Evolutionary conservation across 805 yeast genomes (phyloP).

Genomic region (Spathaspora arborariae): DNA sequence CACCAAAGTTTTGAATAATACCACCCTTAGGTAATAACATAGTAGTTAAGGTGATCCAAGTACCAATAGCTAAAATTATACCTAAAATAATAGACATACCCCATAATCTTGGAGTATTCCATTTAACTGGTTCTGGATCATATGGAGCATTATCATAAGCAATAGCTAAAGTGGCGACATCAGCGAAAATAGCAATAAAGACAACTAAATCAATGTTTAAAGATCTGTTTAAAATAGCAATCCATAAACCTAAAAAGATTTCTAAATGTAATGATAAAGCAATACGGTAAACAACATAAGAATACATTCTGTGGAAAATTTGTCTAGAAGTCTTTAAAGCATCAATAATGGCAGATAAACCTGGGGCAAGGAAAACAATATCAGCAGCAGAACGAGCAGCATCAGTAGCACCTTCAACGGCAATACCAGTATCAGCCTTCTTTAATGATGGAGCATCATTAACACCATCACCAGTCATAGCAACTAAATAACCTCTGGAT

Average conservation of each 20-base stretch:
- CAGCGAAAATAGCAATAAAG: constrained; percentile 96
- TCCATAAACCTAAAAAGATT: constrained; percentile 93
- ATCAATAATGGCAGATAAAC: constrained; percentile 92
- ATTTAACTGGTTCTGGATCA: constrained; percentile 89
- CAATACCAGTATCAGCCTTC: constrained; percentile 91
- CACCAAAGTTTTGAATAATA: constrained; percentile 94
- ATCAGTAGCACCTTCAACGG: constrained; percentile 97
- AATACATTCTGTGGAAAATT: constrained; percentile 98
- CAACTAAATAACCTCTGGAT: constrained; percentile 94
- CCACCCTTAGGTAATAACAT: constrained; percentile 90
- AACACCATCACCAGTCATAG: constrained; percentile 99
- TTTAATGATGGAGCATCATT: constrained; percentile 96
- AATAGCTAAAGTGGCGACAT: constrained; percentile 94
- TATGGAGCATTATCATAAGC: constrained; percentile 97
- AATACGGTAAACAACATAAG: constrained; percentile 97
- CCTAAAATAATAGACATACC: constrained; percentile 92
- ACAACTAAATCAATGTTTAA: constrained; percentile 88
- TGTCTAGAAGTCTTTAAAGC: constrained; percentile 91
- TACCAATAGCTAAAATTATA: constrained; percentile 79
- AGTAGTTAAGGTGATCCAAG: constrained; percentile 93
- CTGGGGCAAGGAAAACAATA: constrained; percentile 90
- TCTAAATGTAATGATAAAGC: constrained; percentile 94
- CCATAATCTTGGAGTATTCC: constrained; percentile 97
- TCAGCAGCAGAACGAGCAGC: constrained; percentile 97
- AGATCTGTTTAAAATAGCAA: constrained; percentile 85